Percentiles rank a stretch among this genome's conserved stretches.
phyloP scores from a whole-genome alignment of 2,329 filamentous ascomycete genomes.

The Pleoardoris graminearum region DNA sequence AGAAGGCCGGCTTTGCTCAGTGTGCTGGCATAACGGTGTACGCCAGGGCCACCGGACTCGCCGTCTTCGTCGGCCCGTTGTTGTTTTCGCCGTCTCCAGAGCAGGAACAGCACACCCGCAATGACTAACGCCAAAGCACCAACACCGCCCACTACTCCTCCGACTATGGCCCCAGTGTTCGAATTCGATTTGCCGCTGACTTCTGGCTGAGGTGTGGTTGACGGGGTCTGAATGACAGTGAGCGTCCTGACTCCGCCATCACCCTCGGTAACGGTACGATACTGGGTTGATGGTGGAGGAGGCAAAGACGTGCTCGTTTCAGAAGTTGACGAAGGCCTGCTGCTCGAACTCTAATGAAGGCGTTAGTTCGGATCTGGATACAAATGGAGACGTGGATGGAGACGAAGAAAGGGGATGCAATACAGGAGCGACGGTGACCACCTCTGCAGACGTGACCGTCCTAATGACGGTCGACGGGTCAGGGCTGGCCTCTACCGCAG shows the following conservation, averaged over 20 bases:
- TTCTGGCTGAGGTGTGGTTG: slow-evolving; percentile 18
- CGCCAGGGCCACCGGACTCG: slow-evolving; percentile 25
- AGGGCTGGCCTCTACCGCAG: slow-evolving; percentile 24
- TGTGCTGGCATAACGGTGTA: slow-evolving; percentile 51
- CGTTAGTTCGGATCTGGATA: slow-evolving; percentile 15
- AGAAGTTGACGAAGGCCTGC: slow-evolving; percentile 21
- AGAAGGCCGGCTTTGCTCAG: slow-evolving; percentile 54
- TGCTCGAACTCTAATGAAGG: neutral
- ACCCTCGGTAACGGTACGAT: slow-evolving; percentile 46
- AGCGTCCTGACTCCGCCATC: slow-evolving; percentile 50
- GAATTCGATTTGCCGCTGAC: slow-evolving; percentile 9
- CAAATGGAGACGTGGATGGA: neutral
- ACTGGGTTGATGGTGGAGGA: slow-evolving; percentile 8
- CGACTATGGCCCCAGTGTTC: slow-evolving; percentile 52
- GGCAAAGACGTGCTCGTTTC: slow-evolving; percentile 16
- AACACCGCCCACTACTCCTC: slow-evolving; percentile 50
- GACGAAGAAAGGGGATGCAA: slow-evolving; percentile 17
- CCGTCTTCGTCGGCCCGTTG: slow-evolving; percentile 25
- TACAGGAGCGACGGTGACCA: slow-evolving; percentile 26
- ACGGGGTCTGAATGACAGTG: slow-evolving; percentile 47
- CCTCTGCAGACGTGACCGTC: slow-evolving; percentile 30
- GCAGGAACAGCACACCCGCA: slow-evolving; percentile 45
- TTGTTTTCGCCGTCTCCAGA: slow-evolving; percentile 41
- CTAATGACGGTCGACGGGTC: slow-evolving; percentile 31
- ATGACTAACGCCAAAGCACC: slow-evolving; percentile 43